phyloP scores from a whole-genome alignment of 768 basidiomycete species.

The Naematelia encephala region DNA sequence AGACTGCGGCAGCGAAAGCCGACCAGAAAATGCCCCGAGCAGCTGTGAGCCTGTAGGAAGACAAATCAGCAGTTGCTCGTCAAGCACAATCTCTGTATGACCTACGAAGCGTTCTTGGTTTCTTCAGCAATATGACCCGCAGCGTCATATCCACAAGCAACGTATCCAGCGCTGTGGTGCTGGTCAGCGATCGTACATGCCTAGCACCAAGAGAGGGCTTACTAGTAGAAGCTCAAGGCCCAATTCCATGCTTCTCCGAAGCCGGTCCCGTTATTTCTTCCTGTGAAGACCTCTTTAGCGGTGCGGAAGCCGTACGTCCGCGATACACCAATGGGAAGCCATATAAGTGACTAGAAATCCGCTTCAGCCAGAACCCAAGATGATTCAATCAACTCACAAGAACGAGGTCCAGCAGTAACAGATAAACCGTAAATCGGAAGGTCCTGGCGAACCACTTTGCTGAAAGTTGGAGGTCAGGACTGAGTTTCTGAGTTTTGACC shows the following conservation, averaged over 20 bases:
- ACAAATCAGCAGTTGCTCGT: too few relatives aligned
- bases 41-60: slow-evolving; percentile 74
- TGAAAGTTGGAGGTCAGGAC: too few relatives aligned
- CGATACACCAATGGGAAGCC: slow-evolving; percentile 87
- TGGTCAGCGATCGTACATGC: slow-evolving; percentile 60
- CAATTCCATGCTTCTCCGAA: slow-evolving; percentile 87
- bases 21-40: slow-evolving; percentile 77
- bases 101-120: slow-evolving; percentile 79
- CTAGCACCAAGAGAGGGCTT: slow-evolving; percentile 7
- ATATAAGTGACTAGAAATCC: slow-evolving; percentile 55
- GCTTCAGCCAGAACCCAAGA: background rate
- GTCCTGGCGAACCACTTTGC: slow-evolving; percentile 67
- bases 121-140: slow-evolving; percentile 85
- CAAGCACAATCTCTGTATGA: too few relatives aligned
- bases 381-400: background rate
- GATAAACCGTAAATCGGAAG: slow-evolving; percentile 87
- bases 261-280: slow-evolving; percentile 86
- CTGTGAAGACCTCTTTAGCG: slow-evolving; percentile 76
- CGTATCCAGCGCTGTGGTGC: background rate
- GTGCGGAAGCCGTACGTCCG: slow-evolving; percentile 84
- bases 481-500: too few relatives aligned
- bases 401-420: slow-evolving; percentile 46
- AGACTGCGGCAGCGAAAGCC: slow-evolving; percentile 53
- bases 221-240: slow-evolving; percentile 73
- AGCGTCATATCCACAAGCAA: slow-evolving; percentile 71